A percentile compares a stretch with the other conserved stretches of the same genome.
phyloP scores from a whole-genome alignment of 2,329 filamentous ascomycete genomes.

The Aplosporella prunicola region DNA sequence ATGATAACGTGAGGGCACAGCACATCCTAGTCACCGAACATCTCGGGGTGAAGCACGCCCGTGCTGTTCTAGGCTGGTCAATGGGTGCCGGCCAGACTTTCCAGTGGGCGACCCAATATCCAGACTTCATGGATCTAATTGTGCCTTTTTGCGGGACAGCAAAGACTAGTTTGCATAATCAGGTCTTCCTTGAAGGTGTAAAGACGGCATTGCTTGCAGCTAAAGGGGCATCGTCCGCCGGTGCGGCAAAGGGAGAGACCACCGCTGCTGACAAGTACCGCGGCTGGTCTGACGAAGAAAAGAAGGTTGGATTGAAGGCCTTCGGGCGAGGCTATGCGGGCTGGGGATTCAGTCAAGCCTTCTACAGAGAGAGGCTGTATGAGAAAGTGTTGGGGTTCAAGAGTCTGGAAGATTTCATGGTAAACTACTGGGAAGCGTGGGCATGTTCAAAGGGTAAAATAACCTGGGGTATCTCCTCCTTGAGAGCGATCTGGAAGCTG shows the following conservation, averaged over 20 bases:
- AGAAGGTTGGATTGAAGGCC: constrained; percentile 53
- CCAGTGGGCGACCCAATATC: constrained; percentile 55
- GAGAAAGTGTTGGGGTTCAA: constrained; percentile 56
- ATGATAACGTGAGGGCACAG: constrained; percentile 62
- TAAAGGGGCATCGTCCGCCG: constrained; percentile 45
- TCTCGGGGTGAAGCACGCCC: constrained; percentile 50
- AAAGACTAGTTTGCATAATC: constrained; percentile 56
- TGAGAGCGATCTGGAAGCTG: neutral
- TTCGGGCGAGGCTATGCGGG: constrained; percentile 69
- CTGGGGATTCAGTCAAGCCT: constrained; percentile 71
- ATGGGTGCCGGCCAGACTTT: constrained; percentile 62
- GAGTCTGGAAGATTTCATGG: constrained; percentile 63
- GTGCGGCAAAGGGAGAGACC: constrained; percentile 28
- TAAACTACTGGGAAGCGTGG: constrained; percentile 68
- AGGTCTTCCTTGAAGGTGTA: constrained; percentile 58
- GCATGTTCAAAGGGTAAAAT: constrained; percentile 52
- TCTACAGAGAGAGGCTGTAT: constrained; percentile 64
- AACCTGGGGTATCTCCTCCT: neutral
- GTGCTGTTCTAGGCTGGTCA: constrained; percentile 58
- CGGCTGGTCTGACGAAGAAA: constrained; percentile 46
- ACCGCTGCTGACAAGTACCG: constrained; percentile 26
- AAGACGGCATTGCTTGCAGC: constrained; percentile 51
- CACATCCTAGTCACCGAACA: constrained; percentile 55
- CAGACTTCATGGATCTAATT: constrained; percentile 55
- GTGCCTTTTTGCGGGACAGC: constrained; percentile 59